Evolutionary conservation across 202 grass and related monocot species (phyloP).

Genomic region (Elaeis oleifera): DNA sequence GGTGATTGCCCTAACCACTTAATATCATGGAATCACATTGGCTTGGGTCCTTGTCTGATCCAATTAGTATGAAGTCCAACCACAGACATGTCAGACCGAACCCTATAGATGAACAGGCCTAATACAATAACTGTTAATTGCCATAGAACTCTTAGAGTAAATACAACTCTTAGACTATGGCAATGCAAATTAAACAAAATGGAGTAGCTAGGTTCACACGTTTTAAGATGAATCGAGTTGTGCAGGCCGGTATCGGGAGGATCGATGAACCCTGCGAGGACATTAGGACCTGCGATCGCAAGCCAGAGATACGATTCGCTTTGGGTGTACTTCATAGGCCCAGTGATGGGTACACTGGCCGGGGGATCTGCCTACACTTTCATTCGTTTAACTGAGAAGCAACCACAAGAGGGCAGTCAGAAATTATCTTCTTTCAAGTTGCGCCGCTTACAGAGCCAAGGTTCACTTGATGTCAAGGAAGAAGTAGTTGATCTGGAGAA

Average conservation of each 20-base stretch:
- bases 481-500: too few relatives aligned
- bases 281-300: constrained; percentile 83
- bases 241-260: constrained; percentile 96
- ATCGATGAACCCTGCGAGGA: constrained; percentile 98
- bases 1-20: too few relatives aligned
- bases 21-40: too few relatives aligned
- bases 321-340: constrained; percentile 87
- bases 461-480: too few relatives aligned
- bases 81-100: too few relatives aligned
- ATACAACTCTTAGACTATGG: background rate
- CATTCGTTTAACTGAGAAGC: constrained; percentile 50
- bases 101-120: too few relatives aligned
- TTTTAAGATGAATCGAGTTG: constrained; percentile 12
- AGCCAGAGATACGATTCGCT: constrained; percentile 58
- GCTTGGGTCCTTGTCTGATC: too few relatives aligned
- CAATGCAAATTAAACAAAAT: background rate
- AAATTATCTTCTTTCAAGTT: constrained; percentile 90
- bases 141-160: background rate
- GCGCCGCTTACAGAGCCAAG: constrained; percentile 74
- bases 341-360: constrained; percentile 58
- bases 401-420: background rate
- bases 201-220: background rate
- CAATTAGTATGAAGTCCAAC: too few relatives aligned
- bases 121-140: too few relatives aligned
- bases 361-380: constrained; percentile 67